Evolutionary conservation across 352 stramenopile species (phyloP), one percentile per base, ranked within the genome.

Genomic region (Globisporangium viniferum): DNA sequence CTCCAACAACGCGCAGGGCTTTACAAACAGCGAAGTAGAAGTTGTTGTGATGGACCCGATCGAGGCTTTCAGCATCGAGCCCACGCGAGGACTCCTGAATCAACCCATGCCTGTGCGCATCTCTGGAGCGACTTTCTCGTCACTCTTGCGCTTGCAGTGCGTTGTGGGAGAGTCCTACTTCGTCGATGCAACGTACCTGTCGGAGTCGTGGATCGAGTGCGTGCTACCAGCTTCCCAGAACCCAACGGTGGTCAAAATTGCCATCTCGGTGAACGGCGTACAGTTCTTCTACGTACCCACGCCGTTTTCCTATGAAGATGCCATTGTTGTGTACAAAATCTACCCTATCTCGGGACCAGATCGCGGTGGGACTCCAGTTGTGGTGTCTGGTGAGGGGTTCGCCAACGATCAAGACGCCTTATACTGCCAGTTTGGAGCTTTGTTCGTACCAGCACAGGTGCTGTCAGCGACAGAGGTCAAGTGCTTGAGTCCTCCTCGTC

Each of bases 1-100:
- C 0, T 92, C 87, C 2, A 97, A 93, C 49, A 98, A 99, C 64
- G 90, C 84, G 0, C 83, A 97, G 64, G 95, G 98, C 59, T 98
- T 96, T 56, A 97, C 91, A 5, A 82, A 89, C 53, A 93, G 73
- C 35, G 86, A 92, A 24, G 73, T 93, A 0, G 71, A 87, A 46
- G 93, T 97, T 59, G 65, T 94, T 24, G 60, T 85, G 1, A 31
- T 76, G 39, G 4, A 62, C 15, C 67, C 70, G 8, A 72, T 86
- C 18, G 51, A 55, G 22, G 18, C 74, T 4, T 7, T 71, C 0
- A 53, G 41, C 2, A 56, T 85, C 12, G 64, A 74, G 22, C 78
- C 80, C 6, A 31, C 62, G 0, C 56, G 63, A 41, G 73, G 72
- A 14, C 18, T 62, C 1, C 69, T 81, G 39, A 74, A 71, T 41